Percentiles rank a stretch among this genome's conserved stretches.
Evolutionary conservation across 2,329 filamentous ascomycete species (phyloP).

Genomic region (Trichophyton mentagrophytes): DNA sequence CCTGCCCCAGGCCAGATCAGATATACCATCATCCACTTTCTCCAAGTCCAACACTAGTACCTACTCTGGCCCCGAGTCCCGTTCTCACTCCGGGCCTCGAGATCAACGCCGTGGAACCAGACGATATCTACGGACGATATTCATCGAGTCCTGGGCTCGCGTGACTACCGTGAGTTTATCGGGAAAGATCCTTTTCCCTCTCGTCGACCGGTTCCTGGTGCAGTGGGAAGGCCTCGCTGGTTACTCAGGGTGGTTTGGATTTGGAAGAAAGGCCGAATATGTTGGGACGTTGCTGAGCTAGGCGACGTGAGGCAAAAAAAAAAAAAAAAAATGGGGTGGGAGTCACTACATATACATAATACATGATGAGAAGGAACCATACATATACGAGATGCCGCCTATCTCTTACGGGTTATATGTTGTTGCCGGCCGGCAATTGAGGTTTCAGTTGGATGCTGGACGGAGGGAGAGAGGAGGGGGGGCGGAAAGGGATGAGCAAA

Average conservation of each 20-base stretch:
- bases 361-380: constrained; percentile 1
- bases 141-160: constrained; percentile 86
- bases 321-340: background rate
- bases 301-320: background rate
- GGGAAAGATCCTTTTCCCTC: constrained; percentile 57
- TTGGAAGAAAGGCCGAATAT: constrained; percentile 27
- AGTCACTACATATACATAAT: constrained; percentile 4
- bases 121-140: constrained; percentile 56
- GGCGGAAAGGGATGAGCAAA: background rate
- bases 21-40: constrained; percentile 2
- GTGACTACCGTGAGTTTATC: constrained; percentile 73
- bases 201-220: constrained; percentile 69
- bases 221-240: constrained; percentile 59
- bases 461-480: background rate
- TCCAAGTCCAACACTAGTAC: constrained; percentile 4
- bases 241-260: constrained; percentile 27
- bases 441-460: background rate
- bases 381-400: background rate
- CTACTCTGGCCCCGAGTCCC: background rate
- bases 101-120: background rate
- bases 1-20: constrained; percentile 8
- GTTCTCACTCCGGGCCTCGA: constrained; percentile 16
- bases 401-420: background rate
- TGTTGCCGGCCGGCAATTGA: background rate
- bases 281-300: constrained; percentile 28